Conservation (phyloP, 495 filamentous ascomycete species). For the Neurospora terricola region DNA sequence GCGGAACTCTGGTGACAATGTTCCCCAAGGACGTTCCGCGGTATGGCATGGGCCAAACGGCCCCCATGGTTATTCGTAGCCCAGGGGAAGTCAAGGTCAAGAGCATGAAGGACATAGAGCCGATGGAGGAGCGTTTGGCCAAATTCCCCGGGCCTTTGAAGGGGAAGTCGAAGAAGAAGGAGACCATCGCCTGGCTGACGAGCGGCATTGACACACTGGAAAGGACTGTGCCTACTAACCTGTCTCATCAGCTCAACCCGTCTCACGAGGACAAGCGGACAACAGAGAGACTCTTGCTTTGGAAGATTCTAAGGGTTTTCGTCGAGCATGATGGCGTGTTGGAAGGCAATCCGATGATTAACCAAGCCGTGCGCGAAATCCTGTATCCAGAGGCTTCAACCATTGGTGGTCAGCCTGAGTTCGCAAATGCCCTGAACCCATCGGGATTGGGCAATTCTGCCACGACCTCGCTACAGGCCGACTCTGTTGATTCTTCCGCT, state of each 20-base stretch:
- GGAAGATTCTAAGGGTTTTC: slow-evolving; percentile 73
- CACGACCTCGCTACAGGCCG: slow-evolving; percentile 31
- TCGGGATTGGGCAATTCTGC: slow-evolving; percentile 13
- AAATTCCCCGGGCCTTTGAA: slow-evolving; percentile 87
- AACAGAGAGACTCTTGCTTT: slow-evolving; percentile 77
- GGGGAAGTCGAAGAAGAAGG: slow-evolving; percentile 90
- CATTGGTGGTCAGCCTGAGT: slow-evolving; percentile 18
- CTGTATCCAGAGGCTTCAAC: slow-evolving; percentile 50
- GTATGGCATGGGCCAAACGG: slow-evolving; percentile 60
- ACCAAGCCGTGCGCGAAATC: slow-evolving; percentile 60
- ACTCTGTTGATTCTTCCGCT: slow-evolving; percentile 55
- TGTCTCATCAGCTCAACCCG: slow-evolving; percentile 30
- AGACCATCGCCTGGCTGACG: slow-evolving; percentile 71
- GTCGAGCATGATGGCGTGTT: slow-evolving; percentile 79
- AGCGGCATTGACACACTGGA: slow-evolving; percentile 64
- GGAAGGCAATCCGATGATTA: slow-evolving; percentile 62
- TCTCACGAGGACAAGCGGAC: slow-evolving; percentile 50
- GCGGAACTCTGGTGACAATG: slow-evolving; percentile 69
- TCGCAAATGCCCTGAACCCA: slow-evolving; percentile 21
- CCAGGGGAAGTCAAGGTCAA: slow-evolving; percentile 75
- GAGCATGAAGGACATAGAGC: slow-evolving; percentile 57
- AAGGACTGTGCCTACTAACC: slow-evolving; percentile 41
- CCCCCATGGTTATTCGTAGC: slow-evolving; percentile 71
- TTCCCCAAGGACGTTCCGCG: slow-evolving; percentile 85
- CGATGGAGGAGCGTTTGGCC: slow-evolving; percentile 56